phyloP scores from a whole-genome alignment of 164 flowering plant species.

The Aristolochia fimbriata region DNA sequence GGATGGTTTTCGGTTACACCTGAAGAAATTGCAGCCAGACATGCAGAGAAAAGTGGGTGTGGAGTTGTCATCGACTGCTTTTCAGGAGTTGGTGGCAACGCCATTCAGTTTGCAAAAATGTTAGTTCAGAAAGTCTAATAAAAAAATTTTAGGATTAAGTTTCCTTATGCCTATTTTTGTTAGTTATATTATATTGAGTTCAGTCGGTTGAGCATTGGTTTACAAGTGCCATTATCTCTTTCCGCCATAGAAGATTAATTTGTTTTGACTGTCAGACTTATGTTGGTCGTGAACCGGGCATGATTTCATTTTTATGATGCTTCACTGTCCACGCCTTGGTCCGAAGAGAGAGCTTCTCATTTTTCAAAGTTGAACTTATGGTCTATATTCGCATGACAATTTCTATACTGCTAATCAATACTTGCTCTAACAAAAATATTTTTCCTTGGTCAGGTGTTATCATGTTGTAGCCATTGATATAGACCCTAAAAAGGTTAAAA shows the following conservation, averaged over 20 bases:
- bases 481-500: conserved; percentile 36
- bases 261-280: no score
- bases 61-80: conserved; percentile 40
- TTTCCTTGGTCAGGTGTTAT: conserved; percentile 24
- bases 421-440: neutral
- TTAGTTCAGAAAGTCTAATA: conserved; percentile 9
- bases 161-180: no score
- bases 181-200: no score
- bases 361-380: neutral
- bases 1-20: conserved; percentile 66
- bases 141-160: no score
- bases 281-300: no score
- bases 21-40: conserved; percentile 39
- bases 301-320: no score
- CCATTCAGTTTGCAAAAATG: conserved; percentile 47
- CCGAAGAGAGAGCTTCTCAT: no score
- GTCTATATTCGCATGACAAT: neutral
- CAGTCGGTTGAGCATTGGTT: no score
- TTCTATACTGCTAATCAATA: neutral
- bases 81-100: conserved; percentile 51
- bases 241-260: no score
- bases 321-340: no score
- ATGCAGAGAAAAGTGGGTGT: conserved; percentile 33
- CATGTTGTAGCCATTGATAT: conserved; percentile 50
- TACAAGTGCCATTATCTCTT: no score